These are phyloP conservation scores for Penicillium manginii DNA, from an alignment of 495 filamentous ascomycete species.

Conservation along the genomic window DNA sequence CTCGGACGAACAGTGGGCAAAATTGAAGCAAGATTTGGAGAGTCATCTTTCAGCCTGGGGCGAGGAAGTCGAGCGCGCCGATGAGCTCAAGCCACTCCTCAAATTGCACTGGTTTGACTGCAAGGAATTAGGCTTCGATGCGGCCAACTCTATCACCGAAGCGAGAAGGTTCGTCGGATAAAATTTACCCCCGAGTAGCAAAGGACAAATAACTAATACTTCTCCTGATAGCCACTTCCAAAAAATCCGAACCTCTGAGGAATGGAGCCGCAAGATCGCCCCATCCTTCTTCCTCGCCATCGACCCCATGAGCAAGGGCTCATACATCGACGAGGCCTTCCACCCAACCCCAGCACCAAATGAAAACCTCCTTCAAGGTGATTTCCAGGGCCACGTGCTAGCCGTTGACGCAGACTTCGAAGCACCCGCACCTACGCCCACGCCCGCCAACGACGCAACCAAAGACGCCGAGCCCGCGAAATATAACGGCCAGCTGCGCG, in stretches of 20 bases:
- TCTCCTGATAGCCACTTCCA: background rate
- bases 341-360: background rate
- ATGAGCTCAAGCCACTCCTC: background rate
- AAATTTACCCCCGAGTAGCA: background rate
- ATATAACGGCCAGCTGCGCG: conserved; percentile 32
- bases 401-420: background rate
- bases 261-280: background rate
- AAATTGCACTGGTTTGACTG: background rate
- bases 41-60: background rate
- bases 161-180: background rate
- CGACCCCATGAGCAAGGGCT: background rate
- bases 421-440: background rate
- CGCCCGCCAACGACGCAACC: background rate
- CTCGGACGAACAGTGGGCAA: background rate
- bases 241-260: background rate
- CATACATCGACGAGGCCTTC: background rate
- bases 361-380: background rate
- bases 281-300: background rate
- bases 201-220: background rate
- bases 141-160: background rate
- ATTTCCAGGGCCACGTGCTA: background rate
- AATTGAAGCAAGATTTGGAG: background rate
- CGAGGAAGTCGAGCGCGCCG: background rate
- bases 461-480: background rate
- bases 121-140: background rate